Evolutionary conservation across 2,329 filamentous ascomycete species (phyloP).

Genomic region (Beauveria pseudobassiana): DNA sequence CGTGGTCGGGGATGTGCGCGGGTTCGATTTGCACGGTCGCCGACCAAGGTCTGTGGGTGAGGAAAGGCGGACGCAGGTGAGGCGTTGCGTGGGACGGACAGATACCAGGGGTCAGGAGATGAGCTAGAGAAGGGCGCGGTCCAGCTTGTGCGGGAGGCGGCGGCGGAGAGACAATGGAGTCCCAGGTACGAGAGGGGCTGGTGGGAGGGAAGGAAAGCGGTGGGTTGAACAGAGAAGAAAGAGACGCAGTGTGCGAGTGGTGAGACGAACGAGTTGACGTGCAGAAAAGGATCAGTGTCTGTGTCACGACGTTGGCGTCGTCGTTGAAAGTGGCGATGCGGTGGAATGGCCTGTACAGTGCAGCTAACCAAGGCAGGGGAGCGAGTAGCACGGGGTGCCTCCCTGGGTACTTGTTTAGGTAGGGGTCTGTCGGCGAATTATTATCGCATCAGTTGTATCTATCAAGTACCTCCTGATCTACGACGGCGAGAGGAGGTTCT

Average conservation of each 20-base stretch:
- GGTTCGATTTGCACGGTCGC: neutral
- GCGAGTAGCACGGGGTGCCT: too few species aligned
- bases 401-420: neutral
- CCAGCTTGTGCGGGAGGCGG: neutral
- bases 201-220: neutral
- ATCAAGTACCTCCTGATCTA: too few species aligned
- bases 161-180: neutral
- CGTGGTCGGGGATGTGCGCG: neutral
- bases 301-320: neutral
- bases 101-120: slow-evolving; percentile 3
- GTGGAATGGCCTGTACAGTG: neutral
- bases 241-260: neutral
- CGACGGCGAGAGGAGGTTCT: too few species aligned
- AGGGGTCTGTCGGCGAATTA: neutral
- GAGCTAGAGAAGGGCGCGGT: neutral
- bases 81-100: neutral
- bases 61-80: neutral
- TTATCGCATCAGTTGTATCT: too few species aligned
- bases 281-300: neutral
- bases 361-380: too few species aligned
- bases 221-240: neutral
- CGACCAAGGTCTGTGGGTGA: slow-evolving; percentile 2
- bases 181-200: neutral
- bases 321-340: neutral
- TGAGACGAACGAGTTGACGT: neutral